Base-by-base conservation (phyloP, 768 basidiomycete genomes). In the Ramaria sp. region DNA sequence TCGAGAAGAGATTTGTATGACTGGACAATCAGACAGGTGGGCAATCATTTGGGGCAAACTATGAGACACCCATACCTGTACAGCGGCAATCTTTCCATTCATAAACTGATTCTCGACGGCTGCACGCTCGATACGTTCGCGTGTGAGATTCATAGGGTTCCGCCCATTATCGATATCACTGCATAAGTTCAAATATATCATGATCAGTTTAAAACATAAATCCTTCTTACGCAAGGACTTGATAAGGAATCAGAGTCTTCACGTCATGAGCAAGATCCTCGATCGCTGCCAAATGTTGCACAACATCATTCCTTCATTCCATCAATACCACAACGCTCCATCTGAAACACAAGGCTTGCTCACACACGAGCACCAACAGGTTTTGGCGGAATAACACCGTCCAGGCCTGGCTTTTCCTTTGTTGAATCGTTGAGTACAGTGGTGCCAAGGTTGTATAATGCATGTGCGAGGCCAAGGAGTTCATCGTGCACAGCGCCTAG, bases 21-120 rank as follows among this genome's bases (percentile, higher is more conserved):
- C 87, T 89, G 55, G n/a, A n/a, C 49, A 18, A n/a, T 50, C 50
- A 39, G 25, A 24, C 37, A 27, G 48, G 44, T 25, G 57, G 58
- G 41, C 58, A 57, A 52, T 53, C 54, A 28, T 10, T 30, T 13
- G 13, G 20, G 0, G 16, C 30, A 41, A 28, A n/a, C 30, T 9
- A 56, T 24, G 43, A 42, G 48, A 32, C 22, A 13, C 18, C 61
- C 78, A 61, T 58, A 88, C 87, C 52, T 81, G 77, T 25, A 92
- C 77, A 0, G 88, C 89, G 43, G 77, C 74, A 37, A 92, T 86
- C 64, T 91, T 90, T 27, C 86, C 88, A 62, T 91, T 88, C 84
- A 89, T 88, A 59, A 89, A 91, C 63, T 90, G 89, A 63, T 92
- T 92, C 69, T 92, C 90, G 2, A 86, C 85, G 28, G 89, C 87